Percentiles rank a stretch among this genome's conserved stretches.
These are phyloP conservation scores for Amanita muscaria DNA, from an alignment of 768 basidiomycete genomes.

Conservation along the genomic window DNA sequence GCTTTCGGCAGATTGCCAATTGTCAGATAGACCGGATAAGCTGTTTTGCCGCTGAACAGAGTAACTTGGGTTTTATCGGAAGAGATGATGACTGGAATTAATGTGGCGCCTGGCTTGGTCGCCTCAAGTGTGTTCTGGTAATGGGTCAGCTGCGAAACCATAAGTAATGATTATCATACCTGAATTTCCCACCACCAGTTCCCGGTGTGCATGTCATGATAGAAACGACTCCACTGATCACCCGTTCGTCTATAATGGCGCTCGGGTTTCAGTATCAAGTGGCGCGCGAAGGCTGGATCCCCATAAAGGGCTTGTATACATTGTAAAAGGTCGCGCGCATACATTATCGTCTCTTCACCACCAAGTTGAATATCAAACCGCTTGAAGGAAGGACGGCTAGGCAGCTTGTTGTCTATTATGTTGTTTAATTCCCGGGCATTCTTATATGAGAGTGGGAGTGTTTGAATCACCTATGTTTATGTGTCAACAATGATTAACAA, in stretches of 20 bases:
- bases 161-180: slow-evolving; percentile 8
- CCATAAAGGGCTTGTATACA: slow-evolving; percentile 24
- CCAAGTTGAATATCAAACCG: slow-evolving; percentile 10
- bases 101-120: slow-evolving; percentile 19
- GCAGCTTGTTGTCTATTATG: slow-evolving; percentile 24
- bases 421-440: slow-evolving; percentile 23
- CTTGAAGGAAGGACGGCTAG: slow-evolving; percentile 19
- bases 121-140: slow-evolving; percentile 17
- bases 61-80: slow-evolving; percentile 39
- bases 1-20: slow-evolving; percentile 35
- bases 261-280: slow-evolving; percentile 23
- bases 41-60: slow-evolving; percentile 29
- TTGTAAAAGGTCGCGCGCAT: slow-evolving; percentile 20
- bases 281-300: slow-evolving; percentile 20
- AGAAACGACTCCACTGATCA: background rate
- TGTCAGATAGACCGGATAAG: slow-evolving; percentile 40
- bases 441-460: slow-evolving; percentile 24
- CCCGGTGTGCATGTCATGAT: slow-evolving; percentile 36
- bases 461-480: slow-evolving; percentile 12
- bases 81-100: slow-evolving; percentile 35
- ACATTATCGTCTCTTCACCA: slow-evolving; percentile 20
- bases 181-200: slow-evolving; percentile 29
- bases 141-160: background rate
- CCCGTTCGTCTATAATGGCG: slow-evolving; percentile 20
- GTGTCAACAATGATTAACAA: background rate